Conservation (phyloP, 208 protist species). For the Naegleria lovaniensis region DNA sequence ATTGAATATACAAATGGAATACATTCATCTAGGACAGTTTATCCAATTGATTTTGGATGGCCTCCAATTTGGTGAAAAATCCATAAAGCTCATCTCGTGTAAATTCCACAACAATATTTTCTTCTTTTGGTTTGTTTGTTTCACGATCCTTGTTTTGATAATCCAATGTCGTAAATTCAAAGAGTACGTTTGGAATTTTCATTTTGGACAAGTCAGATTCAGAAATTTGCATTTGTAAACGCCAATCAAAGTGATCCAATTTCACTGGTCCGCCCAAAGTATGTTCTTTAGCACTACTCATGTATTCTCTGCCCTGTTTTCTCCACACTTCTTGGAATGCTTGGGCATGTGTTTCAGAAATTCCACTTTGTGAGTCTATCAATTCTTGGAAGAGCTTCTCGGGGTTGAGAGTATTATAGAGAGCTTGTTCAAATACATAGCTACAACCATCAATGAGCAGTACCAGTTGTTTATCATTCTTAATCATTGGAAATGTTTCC, state of each 20-base stretch:
- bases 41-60: conserved; percentile 15
- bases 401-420: conserved; percentile 11
- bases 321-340: conserved; percentile 10
- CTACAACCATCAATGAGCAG: conserved; percentile 5
- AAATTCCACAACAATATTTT: conserved; percentile 12
- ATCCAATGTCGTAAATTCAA: conserved; percentile 1
- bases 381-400: not conserved
- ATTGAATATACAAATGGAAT: too few relatives aligned
- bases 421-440: conserved; percentile 24
- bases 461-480: not conserved
- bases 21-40: not conserved
- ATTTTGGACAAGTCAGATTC: not conserved
- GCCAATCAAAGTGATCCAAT: conserved; percentile 13
- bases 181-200: not conserved
- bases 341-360: not conserved
- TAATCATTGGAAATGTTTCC: not conserved
- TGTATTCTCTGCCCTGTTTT: not conserved
- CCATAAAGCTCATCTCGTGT: not conserved
- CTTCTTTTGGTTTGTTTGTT: conserved; percentile 12
- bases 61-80: conserved; percentile 10
- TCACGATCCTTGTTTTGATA: not conserved
- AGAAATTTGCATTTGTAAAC: conserved; percentile 15
- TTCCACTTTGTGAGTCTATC: not conserved
- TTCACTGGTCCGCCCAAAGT: not conserved
- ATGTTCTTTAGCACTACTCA: not conserved